Evolutionary conservation across 1,139 yeast species (phyloP), one percentile per base, ranked within the genome.

Genomic region (Kazachstania sp.): DNA sequence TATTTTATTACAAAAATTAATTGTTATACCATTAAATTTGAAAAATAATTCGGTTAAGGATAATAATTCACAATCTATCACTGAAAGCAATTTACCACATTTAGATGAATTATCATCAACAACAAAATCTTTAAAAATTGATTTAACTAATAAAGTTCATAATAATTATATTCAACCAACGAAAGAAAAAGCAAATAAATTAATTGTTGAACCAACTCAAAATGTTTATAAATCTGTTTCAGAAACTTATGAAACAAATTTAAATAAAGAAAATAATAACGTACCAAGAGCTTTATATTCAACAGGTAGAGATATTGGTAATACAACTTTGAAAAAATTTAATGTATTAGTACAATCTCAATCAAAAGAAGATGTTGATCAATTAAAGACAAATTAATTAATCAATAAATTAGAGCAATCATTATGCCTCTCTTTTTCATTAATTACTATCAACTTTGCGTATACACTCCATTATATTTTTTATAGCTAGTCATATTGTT

Each of bases 141-240:
- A 56, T 45, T 38, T 61, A 29, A 60, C 56, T 41, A 45, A 49
- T n/a, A 59, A 55, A 39, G 49, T 60, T 19, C 52, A 54, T 12
- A 44, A 53, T 4, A 54, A 53, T 32, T 47, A 49, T 42, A 54
- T 61, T 31, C 55, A 54, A 47, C 62, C 60, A 32, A 58, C 63
- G 12, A 57, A 58, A 39, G 57, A 54, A 36, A 54, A 49, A 39
- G 53, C 48, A 12, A 40, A 39, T 12, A 45, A 37, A 29, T 43
- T 45, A n/a, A 13, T 39, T 13, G 34, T 45, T 7, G 48, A 45
- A 31, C 47, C 46, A 45, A 45, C 64, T 11, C 48, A 51, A 46
- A 59, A 60, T 36, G 60, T 64, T 2, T 61, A 59, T 49, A 58
- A 61, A 49, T 55, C 59, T n/a, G 62, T 62, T 13, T 55, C 63